Evolutionary conservation across 2,329 filamentous ascomycete genomes (phyloP).

Genomic region (Ophiostoma triangulosporum): DNA sequence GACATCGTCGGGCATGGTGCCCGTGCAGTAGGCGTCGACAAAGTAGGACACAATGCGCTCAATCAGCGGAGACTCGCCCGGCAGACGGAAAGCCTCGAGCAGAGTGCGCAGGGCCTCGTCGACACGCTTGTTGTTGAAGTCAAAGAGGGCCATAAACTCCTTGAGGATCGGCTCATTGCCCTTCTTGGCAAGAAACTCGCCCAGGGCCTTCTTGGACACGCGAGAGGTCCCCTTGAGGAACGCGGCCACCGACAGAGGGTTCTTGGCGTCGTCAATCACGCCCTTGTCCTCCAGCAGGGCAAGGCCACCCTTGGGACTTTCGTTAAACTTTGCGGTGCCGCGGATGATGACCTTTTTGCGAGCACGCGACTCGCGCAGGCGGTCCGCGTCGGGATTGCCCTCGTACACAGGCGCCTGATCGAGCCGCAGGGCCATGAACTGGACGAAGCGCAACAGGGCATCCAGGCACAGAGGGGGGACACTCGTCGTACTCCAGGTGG

Average conservation of each 20-base stretch:
- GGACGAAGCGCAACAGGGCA: slow-evolving; percentile 77
- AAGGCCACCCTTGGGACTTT: slow-evolving; percentile 79
- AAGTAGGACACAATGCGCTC: slow-evolving; percentile 84
- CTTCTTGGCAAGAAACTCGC: slow-evolving; percentile 86
- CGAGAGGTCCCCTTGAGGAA: slow-evolving; percentile 82
- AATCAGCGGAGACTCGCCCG: slow-evolving; percentile 85
- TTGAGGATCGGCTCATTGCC: slow-evolving; percentile 74
- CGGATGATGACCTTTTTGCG: slow-evolving; percentile 82
- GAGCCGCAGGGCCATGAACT: slow-evolving; percentile 79
- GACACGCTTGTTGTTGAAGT: slow-evolving; percentile 74
- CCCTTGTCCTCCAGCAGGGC: slow-evolving; percentile 74
- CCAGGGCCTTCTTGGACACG: slow-evolving; percentile 79
- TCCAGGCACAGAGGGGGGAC: slow-evolving; percentile 91
- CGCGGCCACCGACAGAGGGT: slow-evolving; percentile 65
- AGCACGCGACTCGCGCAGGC: slow-evolving; percentile 56
- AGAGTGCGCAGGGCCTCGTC: slow-evolving; percentile 81
- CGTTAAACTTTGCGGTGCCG: slow-evolving; percentile 85
- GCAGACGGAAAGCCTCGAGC: slow-evolving; percentile 84
- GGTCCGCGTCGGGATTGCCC: slow-evolving; percentile 50
- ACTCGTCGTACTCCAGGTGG: slow-evolving; percentile 97
- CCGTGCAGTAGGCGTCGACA: slow-evolving; percentile 67
- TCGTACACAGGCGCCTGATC: slow-evolving; percentile 53
- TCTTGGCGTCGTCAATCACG: slow-evolving; percentile 62
- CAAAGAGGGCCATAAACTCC: slow-evolving; percentile 74
- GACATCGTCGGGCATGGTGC: slow-evolving; percentile 57